phyloP scores from a whole-genome alignment of 1,284 basidiomycete genomes.

The Apiotrichum akiyoshidainum region DNA sequence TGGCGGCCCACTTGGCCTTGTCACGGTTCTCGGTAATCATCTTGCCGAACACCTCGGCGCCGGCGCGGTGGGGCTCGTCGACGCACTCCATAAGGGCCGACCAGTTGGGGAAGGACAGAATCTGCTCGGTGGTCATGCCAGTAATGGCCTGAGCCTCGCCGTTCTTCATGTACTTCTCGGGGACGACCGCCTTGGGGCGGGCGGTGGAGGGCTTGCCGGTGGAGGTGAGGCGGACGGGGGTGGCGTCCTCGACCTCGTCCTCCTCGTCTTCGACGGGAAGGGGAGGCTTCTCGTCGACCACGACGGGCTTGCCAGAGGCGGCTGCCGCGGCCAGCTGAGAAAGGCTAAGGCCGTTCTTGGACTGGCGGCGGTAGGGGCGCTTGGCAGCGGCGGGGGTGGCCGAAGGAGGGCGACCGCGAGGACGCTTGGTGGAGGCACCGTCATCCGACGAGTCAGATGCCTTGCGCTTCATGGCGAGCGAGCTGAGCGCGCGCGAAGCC shows the following conservation, averaged over 20 bases:
- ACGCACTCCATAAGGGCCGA: conserved; percentile 31
- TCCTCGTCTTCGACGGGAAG: background rate
- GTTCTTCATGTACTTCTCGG: conserved; percentile 41
- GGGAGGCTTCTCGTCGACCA: background rate
- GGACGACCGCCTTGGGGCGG: conserved; percentile 41
- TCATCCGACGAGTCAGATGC: conserved; percentile 26
- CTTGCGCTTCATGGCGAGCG: conserved; percentile 36
- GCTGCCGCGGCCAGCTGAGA: conserved; percentile 24
- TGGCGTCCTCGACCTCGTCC: conserved; percentile 11
- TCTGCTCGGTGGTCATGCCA: conserved; percentile 33
- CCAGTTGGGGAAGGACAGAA: conserved; percentile 35
- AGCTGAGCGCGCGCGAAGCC: conserved; percentile 15
- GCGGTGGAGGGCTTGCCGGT: conserved; percentile 41
- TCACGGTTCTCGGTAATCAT: conserved; percentile 40
- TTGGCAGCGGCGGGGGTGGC: conserved; percentile 19
- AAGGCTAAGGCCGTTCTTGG: conserved; percentile 22
- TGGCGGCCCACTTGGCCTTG: conserved; percentile 43
- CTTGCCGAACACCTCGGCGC: conserved; percentile 39
- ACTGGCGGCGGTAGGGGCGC: conserved; percentile 27
- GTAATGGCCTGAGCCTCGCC: conserved; percentile 35
- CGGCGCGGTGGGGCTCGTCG: conserved; percentile 23
- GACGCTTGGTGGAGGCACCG: conserved; percentile 24
- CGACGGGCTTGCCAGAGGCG: conserved; percentile 17
- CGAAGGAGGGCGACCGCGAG: conserved; percentile 28
- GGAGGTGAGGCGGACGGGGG: conserved; percentile 26